phyloP scores from a whole-genome alignment of 2,329 filamentous ascomycete species.

The Falciphora oryzae region DNA sequence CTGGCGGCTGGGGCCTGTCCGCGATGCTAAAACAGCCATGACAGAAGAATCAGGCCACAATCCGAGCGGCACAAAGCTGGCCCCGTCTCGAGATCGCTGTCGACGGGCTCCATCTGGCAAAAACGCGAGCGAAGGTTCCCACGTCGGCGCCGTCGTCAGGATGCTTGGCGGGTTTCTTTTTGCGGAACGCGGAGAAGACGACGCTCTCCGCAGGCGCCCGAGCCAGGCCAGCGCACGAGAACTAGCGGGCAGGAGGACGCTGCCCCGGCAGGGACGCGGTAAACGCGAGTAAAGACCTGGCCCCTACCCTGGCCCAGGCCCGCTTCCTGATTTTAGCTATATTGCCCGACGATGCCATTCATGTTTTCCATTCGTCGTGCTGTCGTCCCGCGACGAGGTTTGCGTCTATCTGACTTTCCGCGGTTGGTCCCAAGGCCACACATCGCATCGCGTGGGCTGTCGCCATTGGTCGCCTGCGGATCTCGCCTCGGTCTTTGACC shows the following conservation, averaged over 20 bases:
- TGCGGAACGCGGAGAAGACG: constrained; percentile 1
- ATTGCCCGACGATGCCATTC: not conserved
- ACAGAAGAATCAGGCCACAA: constrained; percentile 18
- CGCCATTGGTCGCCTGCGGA: not conserved
- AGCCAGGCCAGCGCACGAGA: not conserved
- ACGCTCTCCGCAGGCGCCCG: not conserved
- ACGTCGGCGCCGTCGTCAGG: not conserved
- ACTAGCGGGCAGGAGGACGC: not conserved
- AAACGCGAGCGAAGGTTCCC: not conserved
- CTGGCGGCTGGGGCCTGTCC: not conserved
- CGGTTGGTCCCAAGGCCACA: not conserved
- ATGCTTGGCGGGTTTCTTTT: constrained; percentile 3
- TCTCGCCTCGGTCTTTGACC: too few relatives aligned
- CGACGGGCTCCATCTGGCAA: constrained; percentile 9
- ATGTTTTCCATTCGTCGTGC: not conserved
- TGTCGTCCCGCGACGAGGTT: not conserved
- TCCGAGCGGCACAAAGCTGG: constrained; percentile 8
- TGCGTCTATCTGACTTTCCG: not conserved
- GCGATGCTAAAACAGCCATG: constrained; percentile 16
- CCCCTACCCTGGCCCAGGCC: too few relatives aligned
- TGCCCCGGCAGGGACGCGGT: not conserved
- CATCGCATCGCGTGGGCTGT: not conserved
- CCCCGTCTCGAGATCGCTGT: constrained; percentile 8
- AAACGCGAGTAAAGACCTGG: not conserved
- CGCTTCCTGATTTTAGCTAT: not conserved